Base-by-base conservation (phyloP, 768 basidiomycete species). In the Termitomyces sp. region DNA sequence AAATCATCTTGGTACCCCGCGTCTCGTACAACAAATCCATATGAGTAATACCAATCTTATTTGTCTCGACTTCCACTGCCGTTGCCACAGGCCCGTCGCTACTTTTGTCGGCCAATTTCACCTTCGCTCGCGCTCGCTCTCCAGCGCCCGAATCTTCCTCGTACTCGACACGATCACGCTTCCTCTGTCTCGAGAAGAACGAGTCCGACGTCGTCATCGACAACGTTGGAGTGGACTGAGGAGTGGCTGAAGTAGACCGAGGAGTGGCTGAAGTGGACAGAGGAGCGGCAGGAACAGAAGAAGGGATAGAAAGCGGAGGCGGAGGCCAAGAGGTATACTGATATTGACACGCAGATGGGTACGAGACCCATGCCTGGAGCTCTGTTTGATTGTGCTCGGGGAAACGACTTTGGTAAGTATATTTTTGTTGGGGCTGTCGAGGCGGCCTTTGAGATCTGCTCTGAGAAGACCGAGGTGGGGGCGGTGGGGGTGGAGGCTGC, bases 1-100 rank as follows among this genome's bases (percentile, higher is more conserved):
- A 75, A 14, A 66, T 61, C 69, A 71, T 66, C 37, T 57, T 52
- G 15, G 65, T 59, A 2, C 54, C 64, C 43, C 65, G 63, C 10
- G 67, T 69, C 60, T 70, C 71, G 59, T 72, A 75, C 45, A 75
- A 56, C 56, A 75, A 57, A 47, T 73, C 69, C 56, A 75, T 67
- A 62, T 75, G 74, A 9, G 63, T 70, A 38, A 75, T 73, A 32
- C 74, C 73, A 34, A 75, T 63, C 48, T 68, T 71, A 54, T 65
- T 69, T 46, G 25, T 32, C 42, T 45, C 45, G 31, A n/a, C 31
- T 45, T 56, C 54, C 9, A 17, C n/a, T 14, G 5, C 12, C 42
- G 10, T 32, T 6, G 42, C 31, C 54, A 9, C 17, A 11, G 40
- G 10, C 25, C 31, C 42, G 11, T 43, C 42, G 12, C 25, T 20